Evolutionary conservation across 1,284 basidiomycete genomes (phyloP).

Genomic region (Trichosporon sp.): DNA sequence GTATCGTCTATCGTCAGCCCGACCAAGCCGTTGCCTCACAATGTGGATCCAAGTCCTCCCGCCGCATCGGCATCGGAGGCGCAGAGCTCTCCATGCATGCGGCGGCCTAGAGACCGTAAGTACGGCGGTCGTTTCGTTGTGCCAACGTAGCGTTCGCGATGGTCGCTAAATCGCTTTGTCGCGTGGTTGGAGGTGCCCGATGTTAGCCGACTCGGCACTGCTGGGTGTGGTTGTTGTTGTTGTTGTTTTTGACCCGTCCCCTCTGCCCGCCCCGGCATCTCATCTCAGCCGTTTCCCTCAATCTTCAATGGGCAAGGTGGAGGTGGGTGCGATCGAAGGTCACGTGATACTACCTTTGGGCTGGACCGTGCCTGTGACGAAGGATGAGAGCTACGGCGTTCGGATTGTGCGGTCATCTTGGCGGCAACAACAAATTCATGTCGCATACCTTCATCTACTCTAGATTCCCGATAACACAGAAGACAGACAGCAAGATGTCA

Average conservation of each 20-base stretch:
- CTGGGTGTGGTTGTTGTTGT: background rate
- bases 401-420: background rate
- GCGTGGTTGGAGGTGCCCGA: background rate
- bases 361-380: slow-evolving; percentile 2
- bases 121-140: background rate
- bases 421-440: background rate
- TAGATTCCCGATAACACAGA: no score
- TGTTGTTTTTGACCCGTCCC: background rate
- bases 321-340: background rate
- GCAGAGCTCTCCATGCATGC: background rate
- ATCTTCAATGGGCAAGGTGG: background rate
- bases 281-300: background rate
- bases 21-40: background rate
- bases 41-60: background rate
- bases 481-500: background rate
- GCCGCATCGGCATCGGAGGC: slow-evolving; percentile 2
- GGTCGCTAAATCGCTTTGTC: no score
- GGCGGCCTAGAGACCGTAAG: background rate
- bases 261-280: background rate
- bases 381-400: background rate
- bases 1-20: background rate
- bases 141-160: no score
- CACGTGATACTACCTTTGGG: slow-evolving; percentile 7
- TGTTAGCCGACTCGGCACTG: background rate
- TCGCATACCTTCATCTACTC: background rate